These are phyloP conservation scores for Magnaporthiopsis rhizophila DNA, from an alignment of 2,329 filamentous ascomycete species.

Conservation along the genomic window DNA sequence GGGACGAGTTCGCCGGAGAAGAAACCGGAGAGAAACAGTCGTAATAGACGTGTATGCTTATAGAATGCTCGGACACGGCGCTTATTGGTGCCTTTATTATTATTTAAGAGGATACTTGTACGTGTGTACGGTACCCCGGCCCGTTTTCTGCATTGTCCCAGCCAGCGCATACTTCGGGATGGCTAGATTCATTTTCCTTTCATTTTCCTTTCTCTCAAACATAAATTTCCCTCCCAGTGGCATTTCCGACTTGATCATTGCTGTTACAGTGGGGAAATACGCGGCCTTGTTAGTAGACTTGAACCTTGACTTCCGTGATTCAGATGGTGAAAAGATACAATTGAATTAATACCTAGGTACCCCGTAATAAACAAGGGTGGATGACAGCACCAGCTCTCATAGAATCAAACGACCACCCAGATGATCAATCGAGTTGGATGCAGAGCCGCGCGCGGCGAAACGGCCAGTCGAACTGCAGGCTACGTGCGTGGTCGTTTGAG, in stretches of 20 bases:
- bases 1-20: constrained; percentile 52
- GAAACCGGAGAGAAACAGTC: constrained; percentile 67
- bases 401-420: neutral
- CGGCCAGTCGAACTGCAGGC: no score
- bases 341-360: no score
- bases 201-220: neutral
- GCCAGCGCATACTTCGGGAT: neutral
- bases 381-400: neutral
- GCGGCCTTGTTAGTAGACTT: neutral
- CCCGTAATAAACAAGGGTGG: no score
- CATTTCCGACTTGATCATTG: neutral
- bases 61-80: neutral
- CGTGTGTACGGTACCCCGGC: neutral
- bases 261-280: neutral
- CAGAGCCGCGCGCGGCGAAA: no score
- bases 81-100: neutral
- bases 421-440: neutral
- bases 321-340: no score
- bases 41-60: constrained; percentile 22
- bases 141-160: neutral
- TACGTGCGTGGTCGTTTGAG: no score
- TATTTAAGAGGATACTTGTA: neutral
- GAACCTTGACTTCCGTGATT: neutral
- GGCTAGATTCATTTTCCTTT: constrained; percentile 1
- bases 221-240: no score